These are phyloP conservation scores for Micromonas commoda DNA, from an alignment of 139 green algal species.

Conservation along the genomic window DNA sequence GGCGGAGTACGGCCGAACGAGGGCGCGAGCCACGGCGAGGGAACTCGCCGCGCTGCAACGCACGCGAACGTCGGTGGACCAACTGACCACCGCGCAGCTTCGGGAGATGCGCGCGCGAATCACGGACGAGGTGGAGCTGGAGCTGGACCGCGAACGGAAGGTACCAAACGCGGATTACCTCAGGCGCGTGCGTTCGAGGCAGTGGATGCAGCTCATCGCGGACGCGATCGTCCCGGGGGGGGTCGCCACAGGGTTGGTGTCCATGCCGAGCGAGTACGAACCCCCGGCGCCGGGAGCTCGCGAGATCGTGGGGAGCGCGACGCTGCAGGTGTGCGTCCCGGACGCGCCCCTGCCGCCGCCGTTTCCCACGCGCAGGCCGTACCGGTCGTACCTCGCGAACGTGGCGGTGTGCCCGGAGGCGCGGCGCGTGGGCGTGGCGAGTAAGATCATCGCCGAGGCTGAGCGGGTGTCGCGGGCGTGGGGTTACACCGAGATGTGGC, in stretches of 20 bases:
- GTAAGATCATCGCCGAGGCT: not conserved
- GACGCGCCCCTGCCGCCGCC: not conserved
- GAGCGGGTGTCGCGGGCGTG: not conserved
- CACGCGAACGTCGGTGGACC: not conserved
- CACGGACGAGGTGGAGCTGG: not conserved
- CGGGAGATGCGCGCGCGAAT: not conserved
- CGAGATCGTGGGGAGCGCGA: not conserved
- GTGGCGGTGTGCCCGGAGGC: not conserved
- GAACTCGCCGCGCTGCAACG: not conserved
- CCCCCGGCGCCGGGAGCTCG: too few relatives aligned
- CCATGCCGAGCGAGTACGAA: too few relatives aligned
- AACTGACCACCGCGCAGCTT: not conserved
- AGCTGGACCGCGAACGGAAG: not conserved
- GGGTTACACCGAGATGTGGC: not conserved
- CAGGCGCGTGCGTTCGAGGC: not conserved
- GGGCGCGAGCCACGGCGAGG: not conserved
- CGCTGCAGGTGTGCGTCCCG: not conserved
- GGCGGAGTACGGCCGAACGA: not conserved
- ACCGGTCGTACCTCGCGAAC: not conserved
- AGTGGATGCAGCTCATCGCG: not conserved
- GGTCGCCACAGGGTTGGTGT: not conserved
- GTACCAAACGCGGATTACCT: not conserved
- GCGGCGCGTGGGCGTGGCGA: not conserved
- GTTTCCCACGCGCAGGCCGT: not conserved
- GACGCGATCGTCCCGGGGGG: not conserved